phyloP scores from a whole-genome alignment of 768 basidiomycete genomes.

The Suillus paluster region DNA sequence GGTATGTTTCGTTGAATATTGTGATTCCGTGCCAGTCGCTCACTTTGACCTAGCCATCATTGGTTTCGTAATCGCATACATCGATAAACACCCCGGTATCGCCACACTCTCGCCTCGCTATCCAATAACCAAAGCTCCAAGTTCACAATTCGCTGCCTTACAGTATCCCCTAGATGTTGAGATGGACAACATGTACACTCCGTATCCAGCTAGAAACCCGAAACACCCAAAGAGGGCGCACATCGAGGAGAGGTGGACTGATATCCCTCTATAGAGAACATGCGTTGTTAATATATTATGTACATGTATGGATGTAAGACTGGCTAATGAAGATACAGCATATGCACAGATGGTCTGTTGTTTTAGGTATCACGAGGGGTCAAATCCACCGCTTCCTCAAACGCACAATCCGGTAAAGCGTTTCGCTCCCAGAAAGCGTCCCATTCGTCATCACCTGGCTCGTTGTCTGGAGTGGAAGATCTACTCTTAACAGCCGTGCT shows the following conservation, averaged over 20 bases:
- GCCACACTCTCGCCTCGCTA: conserved; percentile 29
- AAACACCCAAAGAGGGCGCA: conserved; percentile 10
- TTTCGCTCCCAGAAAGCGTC: conserved; percentile 50
- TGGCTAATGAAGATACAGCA: neutral
- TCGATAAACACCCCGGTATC: conserved; percentile 33
- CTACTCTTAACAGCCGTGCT: conserved; percentile 19
- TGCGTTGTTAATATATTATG: conserved; percentile 22
- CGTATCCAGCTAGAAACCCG: conserved; percentile 11
- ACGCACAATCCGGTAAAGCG: conserved; percentile 44
- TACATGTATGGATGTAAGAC: neutral
- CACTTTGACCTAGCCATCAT: conserved; percentile 19
- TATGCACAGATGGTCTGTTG: neutral
- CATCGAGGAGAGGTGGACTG: conserved; percentile 21
- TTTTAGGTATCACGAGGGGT: neutral
- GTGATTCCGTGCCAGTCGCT: conserved; percentile 3
- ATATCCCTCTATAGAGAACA: conserved; percentile 20
- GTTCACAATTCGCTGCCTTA: conserved; percentile 28
- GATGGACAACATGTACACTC: conserved; percentile 20
- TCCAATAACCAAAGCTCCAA: conserved; percentile 35
- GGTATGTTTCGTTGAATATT: conserved; percentile 26
- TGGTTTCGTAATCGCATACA: conserved; percentile 28
- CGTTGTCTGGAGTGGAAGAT: conserved; percentile 28
- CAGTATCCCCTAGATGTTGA: conserved; percentile 26
- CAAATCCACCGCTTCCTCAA: neutral
- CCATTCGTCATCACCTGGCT: conserved; percentile 50